phyloP scores from a whole-genome alignment of 2,329 filamentous ascomycete genomes.

The Didymella arachidicola region DNA sequence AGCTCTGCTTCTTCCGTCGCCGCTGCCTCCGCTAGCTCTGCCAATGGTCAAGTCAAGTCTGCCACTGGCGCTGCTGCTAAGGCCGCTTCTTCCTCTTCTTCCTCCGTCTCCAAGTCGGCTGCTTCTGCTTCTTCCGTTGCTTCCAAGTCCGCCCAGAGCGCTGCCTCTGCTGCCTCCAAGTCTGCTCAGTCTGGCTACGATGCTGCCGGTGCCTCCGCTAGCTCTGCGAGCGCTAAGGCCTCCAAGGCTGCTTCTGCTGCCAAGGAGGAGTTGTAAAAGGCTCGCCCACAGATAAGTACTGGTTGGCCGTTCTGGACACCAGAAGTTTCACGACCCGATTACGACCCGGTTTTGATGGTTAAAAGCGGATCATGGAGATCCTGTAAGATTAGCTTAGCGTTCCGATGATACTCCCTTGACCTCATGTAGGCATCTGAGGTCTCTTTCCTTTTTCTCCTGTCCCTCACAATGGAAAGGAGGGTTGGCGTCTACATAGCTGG shows the following conservation, averaged over 20 bases:
- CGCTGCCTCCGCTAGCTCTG: conserved; percentile 32
- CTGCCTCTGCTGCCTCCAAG: conserved; percentile 45
- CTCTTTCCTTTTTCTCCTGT: conserved; percentile 21
- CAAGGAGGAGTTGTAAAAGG: conserved; percentile 57
- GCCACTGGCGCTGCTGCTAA: conserved; percentile 33
- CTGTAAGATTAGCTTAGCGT: conserved; percentile 39
- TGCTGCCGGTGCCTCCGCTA: conserved; percentile 43
- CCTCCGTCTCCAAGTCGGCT: conserved; percentile 43
- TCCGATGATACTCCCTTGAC: conserved; percentile 34
- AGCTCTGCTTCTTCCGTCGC: conserved; percentile 37
- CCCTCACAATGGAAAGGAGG: conserved; percentile 22
- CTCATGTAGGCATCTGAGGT: conserved; percentile 30
- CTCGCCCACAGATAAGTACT: conserved; percentile 23
- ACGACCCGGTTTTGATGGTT: conserved; percentile 32
- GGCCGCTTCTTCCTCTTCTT: conserved; percentile 47
- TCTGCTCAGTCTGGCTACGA: conserved; percentile 44
- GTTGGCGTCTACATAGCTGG: conserved; percentile 32
- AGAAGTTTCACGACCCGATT: conserved; percentile 32
- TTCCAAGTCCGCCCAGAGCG: conserved; percentile 44
- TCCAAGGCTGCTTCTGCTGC: conserved; percentile 31
- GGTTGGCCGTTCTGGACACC: conserved; percentile 24
- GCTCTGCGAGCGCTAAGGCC: conserved; percentile 29
- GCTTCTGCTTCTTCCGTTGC: conserved; percentile 44
- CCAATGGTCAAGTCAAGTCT: conserved; percentile 37
- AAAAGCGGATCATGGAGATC: conserved; percentile 25